Conservation (phyloP, 1,139 yeast genomes). For the Saccharomycopsis phalli region DNA sequence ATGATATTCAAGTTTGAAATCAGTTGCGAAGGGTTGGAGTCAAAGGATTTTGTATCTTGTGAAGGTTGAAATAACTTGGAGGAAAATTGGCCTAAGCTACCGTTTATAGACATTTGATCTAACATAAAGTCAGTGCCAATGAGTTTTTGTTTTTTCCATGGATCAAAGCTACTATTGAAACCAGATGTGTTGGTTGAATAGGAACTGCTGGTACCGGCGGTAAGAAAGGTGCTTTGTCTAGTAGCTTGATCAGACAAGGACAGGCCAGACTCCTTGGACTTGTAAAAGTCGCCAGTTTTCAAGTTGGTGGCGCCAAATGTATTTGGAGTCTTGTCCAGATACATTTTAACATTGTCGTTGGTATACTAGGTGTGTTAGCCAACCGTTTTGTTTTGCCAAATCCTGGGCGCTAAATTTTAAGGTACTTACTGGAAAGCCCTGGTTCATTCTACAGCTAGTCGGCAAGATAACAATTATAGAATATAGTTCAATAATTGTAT, state of each 20-base stretch:
- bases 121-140: conserved; percentile 1
- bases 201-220: not conserved
- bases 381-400: not conserved
- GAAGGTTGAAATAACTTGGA: too few relatives aligned
- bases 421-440: conserved; percentile 2
- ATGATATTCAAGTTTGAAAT: too few relatives aligned
- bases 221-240: not conserved
- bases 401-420: not conserved
- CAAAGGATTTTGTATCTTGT: too few relatives aligned
- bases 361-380: not conserved
- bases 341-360: too few relatives aligned
- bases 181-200: not conserved
- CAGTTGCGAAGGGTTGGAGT: too few relatives aligned
- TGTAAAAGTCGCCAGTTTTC: not conserved
- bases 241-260: not conserved
- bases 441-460: conserved; percentile 1
- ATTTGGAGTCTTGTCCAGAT: too few relatives aligned
- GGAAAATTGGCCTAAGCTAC: too few relatives aligned
- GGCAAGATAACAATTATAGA: not conserved
- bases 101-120: too few relatives aligned
- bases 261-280: not conserved
- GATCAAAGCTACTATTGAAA: not conserved
- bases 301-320: too few relatives aligned
- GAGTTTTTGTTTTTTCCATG: not conserved
- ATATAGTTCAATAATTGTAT: too few relatives aligned